phyloP scores from a whole-genome alignment of 345 rosid species.

The Hibiscus mutabilis region DNA sequence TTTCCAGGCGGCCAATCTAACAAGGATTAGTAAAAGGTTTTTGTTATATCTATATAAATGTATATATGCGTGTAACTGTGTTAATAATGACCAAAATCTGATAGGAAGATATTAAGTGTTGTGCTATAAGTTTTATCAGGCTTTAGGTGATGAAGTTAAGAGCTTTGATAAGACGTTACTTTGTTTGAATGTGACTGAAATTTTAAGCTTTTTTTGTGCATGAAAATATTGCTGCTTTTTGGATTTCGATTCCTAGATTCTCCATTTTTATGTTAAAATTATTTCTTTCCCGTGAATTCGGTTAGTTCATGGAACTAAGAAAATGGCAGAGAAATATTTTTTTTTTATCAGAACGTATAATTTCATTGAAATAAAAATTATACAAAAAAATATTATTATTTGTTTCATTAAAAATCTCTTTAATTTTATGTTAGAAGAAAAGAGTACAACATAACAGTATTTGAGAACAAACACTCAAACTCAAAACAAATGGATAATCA shows the following conservation, averaged over 20 bases:
- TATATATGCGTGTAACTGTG: background rate
- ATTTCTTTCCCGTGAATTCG: too few relatives aligned
- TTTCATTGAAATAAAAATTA: too few relatives aligned
- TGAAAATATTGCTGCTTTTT: too few relatives aligned
- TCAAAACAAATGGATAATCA: too few relatives aligned
- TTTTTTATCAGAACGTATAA: too few relatives aligned
- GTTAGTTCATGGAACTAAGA: too few relatives aligned
- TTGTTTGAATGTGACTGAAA: background rate
- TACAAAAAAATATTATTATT: too few relatives aligned
- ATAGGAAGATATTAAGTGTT: background rate
- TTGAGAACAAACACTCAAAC: too few relatives aligned
- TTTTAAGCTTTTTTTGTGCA: background rate
- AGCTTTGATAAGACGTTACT: background rate
- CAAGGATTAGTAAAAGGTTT: constrained; percentile 14
- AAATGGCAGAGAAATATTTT: too few relatives aligned
- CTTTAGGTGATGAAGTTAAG: background rate
- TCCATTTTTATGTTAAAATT: background rate
- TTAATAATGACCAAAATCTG: background rate
- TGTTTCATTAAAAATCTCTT: too few relatives aligned
- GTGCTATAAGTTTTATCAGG: background rate
- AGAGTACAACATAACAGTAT: too few relatives aligned
- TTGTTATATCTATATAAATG: background rate
- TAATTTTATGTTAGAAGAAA: too few relatives aligned
- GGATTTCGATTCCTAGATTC: background rate
- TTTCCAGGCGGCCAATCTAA: constrained; percentile 21